Base-by-base conservation (phyloP, 2,329 filamentous ascomycete genomes). In the Cadophora sp. region DNA sequence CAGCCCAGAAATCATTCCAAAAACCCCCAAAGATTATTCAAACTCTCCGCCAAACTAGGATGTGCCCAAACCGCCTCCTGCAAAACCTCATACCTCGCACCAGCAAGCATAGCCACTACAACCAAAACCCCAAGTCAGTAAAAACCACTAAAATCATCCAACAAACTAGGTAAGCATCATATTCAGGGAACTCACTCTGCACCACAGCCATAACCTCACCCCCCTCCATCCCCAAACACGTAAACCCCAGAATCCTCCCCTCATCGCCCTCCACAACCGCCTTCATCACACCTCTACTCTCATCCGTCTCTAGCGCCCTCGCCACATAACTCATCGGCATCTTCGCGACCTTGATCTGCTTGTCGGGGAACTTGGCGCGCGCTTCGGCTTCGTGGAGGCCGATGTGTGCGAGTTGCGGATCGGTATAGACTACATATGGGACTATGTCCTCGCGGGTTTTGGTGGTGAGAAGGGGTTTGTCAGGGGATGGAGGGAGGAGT, bases 271-370 rank as follows among this genome's bases (percentile, higher is more conserved):
- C 82, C 2, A 86, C 80, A 0, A 83, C 77, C 1, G 82, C 84
- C 76, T 86, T 86, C 81, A 86, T 83, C 75, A 86, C 73, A 0
- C 85, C 84, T 4, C 83, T 74, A n/a, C 80, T 78, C 76, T 86
- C 84, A 62, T 81, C 83, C 63, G 81, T 86, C 76, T 86, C 84
- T 26, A 85, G 71, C 2, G 83, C 84, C 5, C 84, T 76, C 14
- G 84, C 84, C 2, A 87, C 83, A 72, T 80, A 83, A 7, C 74
- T 73, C 83, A 86, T 85, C 4, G 84, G 84, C 84, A 86, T 86
- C 68, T 74, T 80, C 7, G 83, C 83, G 1, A 79, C 79, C 71
- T 81, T 80, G 66, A 82, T 78, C 53, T 79, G 78, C 4, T 76
- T 73, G 14, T 5, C 37, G 12, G 37, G 6, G 6, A 73, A 72